A percentile compares a stretch with the other conserved stretches of the same genome.
phyloP scores from a whole-genome alignment of 768 basidiomycete genomes.

The Suillus cothurnatus region DNA sequence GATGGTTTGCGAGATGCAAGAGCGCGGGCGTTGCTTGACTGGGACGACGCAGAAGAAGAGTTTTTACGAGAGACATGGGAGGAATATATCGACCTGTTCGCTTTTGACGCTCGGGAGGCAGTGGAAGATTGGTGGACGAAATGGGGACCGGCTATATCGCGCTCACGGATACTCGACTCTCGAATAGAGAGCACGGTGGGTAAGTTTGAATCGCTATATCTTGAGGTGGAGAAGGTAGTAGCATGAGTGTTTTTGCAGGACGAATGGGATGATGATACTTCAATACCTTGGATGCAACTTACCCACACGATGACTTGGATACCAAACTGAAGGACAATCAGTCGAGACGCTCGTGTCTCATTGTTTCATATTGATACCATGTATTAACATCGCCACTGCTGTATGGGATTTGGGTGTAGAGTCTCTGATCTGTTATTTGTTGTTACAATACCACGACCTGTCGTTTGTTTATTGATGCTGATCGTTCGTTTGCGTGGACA shows the following conservation, averaged over 20 bases:
- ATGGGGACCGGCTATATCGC: conserved; percentile 38
- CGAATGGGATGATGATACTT: not conserved
- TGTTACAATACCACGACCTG: not conserved
- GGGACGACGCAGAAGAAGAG: conserved; percentile 43
- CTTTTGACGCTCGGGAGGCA: conserved; percentile 51
- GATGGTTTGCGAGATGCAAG: conserved; percentile 18
- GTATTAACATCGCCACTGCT: too few species aligned
- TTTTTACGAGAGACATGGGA: conserved; percentile 49
- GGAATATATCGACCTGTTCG: conserved; percentile 48
- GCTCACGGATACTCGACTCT: not conserved
- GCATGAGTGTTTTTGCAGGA: not conserved
- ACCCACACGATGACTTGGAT: not conserved
- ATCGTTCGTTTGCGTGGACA: not conserved
- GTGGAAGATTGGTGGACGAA: conserved; percentile 67
- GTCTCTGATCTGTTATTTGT: not conserved
- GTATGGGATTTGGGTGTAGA: not conserved
- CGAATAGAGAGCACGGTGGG: not conserved
- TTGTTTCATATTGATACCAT: not conserved
- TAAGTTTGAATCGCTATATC: conserved; percentile 7
- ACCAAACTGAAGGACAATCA: not conserved
- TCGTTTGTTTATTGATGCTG: not conserved
- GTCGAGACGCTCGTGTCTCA: not conserved
- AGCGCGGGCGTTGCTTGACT: conserved; percentile 33
- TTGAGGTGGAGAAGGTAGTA: conserved; percentile 13
- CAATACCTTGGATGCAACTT: not conserved